phyloP scores from a whole-genome alignment of 176 grass and related monocot genomes.

The Zoysia japonica region DNA sequence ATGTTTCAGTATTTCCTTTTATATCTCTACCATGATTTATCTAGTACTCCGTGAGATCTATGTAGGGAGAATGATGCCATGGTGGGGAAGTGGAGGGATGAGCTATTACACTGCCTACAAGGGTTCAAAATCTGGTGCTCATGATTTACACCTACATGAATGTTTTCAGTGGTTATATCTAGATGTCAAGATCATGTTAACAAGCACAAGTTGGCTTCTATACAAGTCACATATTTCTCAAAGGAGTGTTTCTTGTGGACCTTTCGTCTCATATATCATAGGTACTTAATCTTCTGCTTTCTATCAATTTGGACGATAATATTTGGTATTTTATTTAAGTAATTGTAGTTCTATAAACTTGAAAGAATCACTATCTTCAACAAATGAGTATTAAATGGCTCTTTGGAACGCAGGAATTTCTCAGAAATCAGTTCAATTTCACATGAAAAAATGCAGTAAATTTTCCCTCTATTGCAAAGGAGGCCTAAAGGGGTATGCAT shows the following conservation, averaged over 20 bases:
- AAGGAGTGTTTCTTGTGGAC: background rate
- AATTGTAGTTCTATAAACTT: background rate
- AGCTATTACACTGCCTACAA: background rate
- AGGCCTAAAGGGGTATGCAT: no score
- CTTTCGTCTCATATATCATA: background rate
- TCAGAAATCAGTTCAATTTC: no score
- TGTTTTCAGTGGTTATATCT: background rate
- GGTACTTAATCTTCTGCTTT: no score
- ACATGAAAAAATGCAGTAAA: no score
- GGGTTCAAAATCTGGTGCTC: background rate
- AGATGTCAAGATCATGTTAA: background rate
- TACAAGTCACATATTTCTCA: background rate
- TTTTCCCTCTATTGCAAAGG: no score
- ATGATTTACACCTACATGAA: background rate
- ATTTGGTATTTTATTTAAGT: background rate
- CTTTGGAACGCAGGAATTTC: no score
- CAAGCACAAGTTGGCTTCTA: background rate
- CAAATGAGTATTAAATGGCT: background rate
- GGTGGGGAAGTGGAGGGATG: background rate
- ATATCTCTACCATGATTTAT: background rate
- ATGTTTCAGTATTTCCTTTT: no score
- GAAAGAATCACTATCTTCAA: background rate
- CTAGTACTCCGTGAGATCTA: background rate
- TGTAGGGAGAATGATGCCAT: background rate
- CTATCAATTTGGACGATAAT: no score